These are phyloP conservation scores for Beauveria medogensis DNA, from an alignment of 2,329 filamentous ascomycete species.

Conservation along the genomic window DNA sequence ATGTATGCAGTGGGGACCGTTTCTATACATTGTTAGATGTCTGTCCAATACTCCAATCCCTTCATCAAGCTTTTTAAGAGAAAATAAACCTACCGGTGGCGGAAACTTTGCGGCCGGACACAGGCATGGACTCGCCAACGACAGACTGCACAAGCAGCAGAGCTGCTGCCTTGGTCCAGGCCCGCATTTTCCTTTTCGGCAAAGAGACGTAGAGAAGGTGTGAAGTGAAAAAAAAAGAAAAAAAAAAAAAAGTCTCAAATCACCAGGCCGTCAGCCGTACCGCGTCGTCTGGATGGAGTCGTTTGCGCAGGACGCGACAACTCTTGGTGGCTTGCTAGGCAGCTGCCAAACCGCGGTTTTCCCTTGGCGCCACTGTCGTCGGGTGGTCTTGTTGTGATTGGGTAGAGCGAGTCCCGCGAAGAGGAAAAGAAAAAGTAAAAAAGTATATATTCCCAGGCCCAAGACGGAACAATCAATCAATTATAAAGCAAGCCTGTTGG, in stretches of 20 bases:
- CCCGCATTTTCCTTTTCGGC: conserved; percentile 17
- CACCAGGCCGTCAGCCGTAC: background rate
- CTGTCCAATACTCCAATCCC: background rate
- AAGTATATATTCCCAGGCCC: background rate
- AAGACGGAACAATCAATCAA: too few relatives aligned
- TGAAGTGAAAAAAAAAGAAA: background rate
- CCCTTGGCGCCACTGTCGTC: too few relatives aligned
- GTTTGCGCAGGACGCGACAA: background rate
- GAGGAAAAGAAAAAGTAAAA: background rate
- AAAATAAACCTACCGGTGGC: background rate
- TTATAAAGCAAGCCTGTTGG: background rate
- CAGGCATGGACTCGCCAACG: background rate
- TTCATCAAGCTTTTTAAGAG: background rate
- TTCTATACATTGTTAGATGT: conserved; percentile 6
- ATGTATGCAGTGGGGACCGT: conserved; percentile 18
- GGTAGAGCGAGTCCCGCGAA: too few relatives aligned
- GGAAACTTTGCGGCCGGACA: background rate
- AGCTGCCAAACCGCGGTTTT: background rate
- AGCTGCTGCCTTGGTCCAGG: conserved; percentile 21
- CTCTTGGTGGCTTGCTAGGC: background rate
- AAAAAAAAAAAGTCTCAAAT: background rate
- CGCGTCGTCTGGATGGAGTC: background rate
- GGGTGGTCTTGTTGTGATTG: too few relatives aligned
- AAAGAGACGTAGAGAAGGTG: background rate
- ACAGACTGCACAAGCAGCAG: conserved; percentile 16